Evolutionary conservation across 2,329 filamentous ascomycete species (phyloP).

Genomic region (Xylaria hypoxylon): DNA sequence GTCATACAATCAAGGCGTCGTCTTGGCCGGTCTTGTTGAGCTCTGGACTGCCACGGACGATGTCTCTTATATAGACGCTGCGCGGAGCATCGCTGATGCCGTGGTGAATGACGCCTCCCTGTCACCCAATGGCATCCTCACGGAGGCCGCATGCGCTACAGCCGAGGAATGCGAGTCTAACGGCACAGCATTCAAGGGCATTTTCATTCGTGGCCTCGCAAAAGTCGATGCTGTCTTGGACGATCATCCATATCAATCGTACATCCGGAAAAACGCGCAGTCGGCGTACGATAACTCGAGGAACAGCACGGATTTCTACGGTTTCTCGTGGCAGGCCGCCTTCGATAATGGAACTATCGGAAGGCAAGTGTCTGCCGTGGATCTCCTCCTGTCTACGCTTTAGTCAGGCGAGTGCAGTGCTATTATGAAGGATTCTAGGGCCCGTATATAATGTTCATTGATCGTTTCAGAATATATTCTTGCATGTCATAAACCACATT

Average conservation of each 20-base stretch:
- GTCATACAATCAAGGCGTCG: constrained; percentile 67
- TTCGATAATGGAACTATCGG: constrained; percentile 58
- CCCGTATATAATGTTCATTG: neutral
- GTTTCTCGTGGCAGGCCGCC: constrained; percentile 66
- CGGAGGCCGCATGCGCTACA: constrained; percentile 54
- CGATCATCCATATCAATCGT: constrained; percentile 56
- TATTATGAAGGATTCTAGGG: neutral
- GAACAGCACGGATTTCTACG: constrained; percentile 53
- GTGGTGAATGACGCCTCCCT: constrained; percentile 52
- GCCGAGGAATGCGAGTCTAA: constrained; percentile 49
- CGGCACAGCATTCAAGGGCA: constrained; percentile 70
- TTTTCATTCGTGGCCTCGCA: constrained; percentile 68
- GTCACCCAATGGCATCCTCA: constrained; percentile 55
- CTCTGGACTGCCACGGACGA: constrained; percentile 56
- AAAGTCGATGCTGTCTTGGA: constrained; percentile 61
- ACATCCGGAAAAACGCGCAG: constrained; percentile 63
- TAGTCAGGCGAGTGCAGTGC: neutral
- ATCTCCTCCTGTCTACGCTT: constrained; percentile 64
- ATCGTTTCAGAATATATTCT: neutral
- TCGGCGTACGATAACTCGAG: constrained; percentile 65
- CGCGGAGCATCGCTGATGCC: constrained; percentile 48
- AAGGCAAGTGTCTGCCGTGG: constrained; percentile 65
- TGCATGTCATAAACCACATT: neutral
- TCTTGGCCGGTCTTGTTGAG: constrained; percentile 68
- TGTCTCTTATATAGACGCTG: constrained; percentile 40